Conservation (phyloP, 2,329 filamentous ascomycete species). For the Aspergillus cejpii region DNA sequence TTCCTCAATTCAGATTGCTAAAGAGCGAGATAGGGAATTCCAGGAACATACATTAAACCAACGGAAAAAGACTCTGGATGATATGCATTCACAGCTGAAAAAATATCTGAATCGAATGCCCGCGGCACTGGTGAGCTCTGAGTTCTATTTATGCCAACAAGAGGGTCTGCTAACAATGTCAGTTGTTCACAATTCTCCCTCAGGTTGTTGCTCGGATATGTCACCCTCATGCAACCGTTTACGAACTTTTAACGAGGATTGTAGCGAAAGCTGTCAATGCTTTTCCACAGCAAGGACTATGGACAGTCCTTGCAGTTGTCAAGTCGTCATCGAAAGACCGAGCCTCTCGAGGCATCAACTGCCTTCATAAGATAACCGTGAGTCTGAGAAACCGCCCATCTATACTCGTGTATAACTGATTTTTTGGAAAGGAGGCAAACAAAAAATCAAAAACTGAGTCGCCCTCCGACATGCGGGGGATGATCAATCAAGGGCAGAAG, state of each 20-base stretch:
- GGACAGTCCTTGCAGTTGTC: slow-evolving; percentile 81
- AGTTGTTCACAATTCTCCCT: slow-evolving; percentile 61
- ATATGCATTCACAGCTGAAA: slow-evolving; percentile 66
- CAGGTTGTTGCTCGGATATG: slow-evolving; percentile 95
- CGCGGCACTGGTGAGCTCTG: slow-evolving; percentile 37
- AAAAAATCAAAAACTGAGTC: slow-evolving; percentile 43
- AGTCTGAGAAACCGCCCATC: slow-evolving; percentile 2
- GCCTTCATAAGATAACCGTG: slow-evolving; percentile 39
- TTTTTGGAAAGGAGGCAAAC: slow-evolving; percentile 40
- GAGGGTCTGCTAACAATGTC: slow-evolving; percentile 16
- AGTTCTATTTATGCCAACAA: background rate
- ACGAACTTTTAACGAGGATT: slow-evolving; percentile 67
- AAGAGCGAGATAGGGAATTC: slow-evolving; percentile 34
- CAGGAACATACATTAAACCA: slow-evolving; percentile 43
- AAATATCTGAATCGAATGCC: slow-evolving; percentile 62
- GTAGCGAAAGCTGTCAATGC: slow-evolving; percentile 77
- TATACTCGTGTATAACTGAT: slow-evolving; percentile 11
- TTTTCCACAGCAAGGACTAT: slow-evolving; percentile 87
- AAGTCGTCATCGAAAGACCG: slow-evolving; percentile 72
- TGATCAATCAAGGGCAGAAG: slow-evolving; percentile 73
- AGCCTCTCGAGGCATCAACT: slow-evolving; percentile 46
- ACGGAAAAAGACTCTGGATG: slow-evolving; percentile 59
- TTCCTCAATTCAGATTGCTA: slow-evolving; percentile 4
- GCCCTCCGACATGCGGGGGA: slow-evolving; percentile 56
- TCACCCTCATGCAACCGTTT: slow-evolving; percentile 72